These are phyloP conservation scores for Neospora caninum DNA, from an alignment of 169 alveolate species.

Conservation along the genomic window DNA sequence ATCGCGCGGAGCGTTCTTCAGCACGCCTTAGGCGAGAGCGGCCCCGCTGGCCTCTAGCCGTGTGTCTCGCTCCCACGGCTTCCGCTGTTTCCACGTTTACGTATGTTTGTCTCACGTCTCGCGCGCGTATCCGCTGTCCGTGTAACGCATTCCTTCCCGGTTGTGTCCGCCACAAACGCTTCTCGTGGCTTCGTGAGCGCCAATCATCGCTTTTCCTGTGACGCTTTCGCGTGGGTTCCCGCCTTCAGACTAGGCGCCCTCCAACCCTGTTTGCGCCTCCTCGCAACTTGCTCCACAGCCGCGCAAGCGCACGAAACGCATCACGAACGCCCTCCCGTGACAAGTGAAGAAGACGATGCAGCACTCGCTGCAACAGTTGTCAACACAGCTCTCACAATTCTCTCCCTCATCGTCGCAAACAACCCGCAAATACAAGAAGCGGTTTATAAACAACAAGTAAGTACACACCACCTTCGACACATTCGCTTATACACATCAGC, in stretches of 20 bases:
- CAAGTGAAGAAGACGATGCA: constrained; percentile 13
- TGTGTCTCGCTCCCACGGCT: too few relatives aligned
- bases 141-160: too few relatives aligned
- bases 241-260: constrained; percentile 11
- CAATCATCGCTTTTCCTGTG: too few relatives aligned
- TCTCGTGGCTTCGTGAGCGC: too few relatives aligned
- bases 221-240: neutral
- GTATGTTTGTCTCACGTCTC: too few relatives aligned
- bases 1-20: too few relatives aligned
- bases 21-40: too few relatives aligned
- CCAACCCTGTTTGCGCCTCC: neutral
- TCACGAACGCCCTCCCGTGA: neutral
- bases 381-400: constrained; percentile 14
- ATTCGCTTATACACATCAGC: neutral
- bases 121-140: too few relatives aligned
- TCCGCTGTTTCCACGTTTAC: too few relatives aligned
- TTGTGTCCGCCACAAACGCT: too few relatives aligned
- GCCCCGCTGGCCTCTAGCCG: too few relatives aligned
- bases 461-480: neutral
- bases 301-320: neutral
- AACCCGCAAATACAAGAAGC: constrained; percentile 51
- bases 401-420: constrained; percentile 37
- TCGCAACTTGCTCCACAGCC: neutral
- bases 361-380: constrained; percentile 17
- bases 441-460: neutral